Base-by-base conservation (phyloP, 164 flowering plant species). In the Vitis riparia region DNA sequence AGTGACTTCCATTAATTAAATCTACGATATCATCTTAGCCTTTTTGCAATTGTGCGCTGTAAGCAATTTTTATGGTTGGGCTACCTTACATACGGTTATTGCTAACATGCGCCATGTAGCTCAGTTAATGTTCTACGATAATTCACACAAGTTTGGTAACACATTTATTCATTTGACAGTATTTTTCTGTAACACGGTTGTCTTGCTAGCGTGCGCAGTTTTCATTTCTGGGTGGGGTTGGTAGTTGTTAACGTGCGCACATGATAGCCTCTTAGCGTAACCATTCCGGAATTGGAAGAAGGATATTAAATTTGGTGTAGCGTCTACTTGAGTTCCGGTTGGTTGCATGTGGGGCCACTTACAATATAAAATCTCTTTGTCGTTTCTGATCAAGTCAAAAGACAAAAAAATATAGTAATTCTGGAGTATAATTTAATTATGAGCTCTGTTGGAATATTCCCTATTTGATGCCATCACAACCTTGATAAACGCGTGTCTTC, bases 281-380 rank as follows among this genome's bases (percentile, higher is more conserved):
- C 44, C 0, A 37, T 32, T 51, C 32, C 53, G 71, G 71, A 73
- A 68, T 68, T 68, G 17, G 66, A 64, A 12, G 56, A 50, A 14
- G 44, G 17, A 29, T 15, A 60, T 51, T 14, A 66, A 50, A 15
- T n/a, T 19, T 47, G 44, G 55, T n/a, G 59, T 66, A 17, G 65
- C 27, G 13, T 3, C 6, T 11, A 5, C 44, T 68, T 73, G 63
- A 68, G 63, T 27, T 73, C 76, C 76, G 37, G 56, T 23, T 59
- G 1, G 68, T 60, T 47, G 51, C 50, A 53, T 10, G 62, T 55
- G 48, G 56, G 5, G 55, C 55, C 11, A 62, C 6, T 48, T 3
- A 17, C 30, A 63, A 63, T 17, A 13, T 63, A 11, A 17, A 53
- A 37, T 37, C 5, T 37, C 44, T 37, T 37, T 37, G 44, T 37